Base-by-base conservation (phyloP, 2,329 filamentous ascomycete species). In the Rhynchosporium secalis region DNA sequence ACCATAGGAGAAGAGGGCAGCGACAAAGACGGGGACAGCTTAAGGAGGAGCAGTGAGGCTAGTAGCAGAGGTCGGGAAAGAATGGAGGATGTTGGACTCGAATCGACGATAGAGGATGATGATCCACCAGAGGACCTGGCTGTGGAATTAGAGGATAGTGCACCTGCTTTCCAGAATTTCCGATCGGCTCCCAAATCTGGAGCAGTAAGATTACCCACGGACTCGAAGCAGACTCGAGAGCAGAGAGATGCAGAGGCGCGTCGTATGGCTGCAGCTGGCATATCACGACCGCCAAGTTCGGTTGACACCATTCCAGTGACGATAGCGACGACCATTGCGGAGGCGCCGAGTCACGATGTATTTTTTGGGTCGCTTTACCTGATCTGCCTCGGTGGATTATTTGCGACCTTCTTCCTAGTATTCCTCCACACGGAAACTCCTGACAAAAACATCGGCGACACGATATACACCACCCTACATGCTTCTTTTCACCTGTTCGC, bases 321-420 rank as follows among this genome's bases (percentile, higher is more conserved):
- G 0, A 79, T 86, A 38, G 80, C 84, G 29, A 78, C 83, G 10
- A 79, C 85, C 4, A 82, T 87, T 46, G 82, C 83, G 56, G 89
- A 93, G 71, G 83, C 90, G 28, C 92, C 92, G 63, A 83, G 84
- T 56, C 92, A 98, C 74, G 95, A 99, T 75, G 82, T 88, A 4
- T 96, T 98, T 77, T 99, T 95, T 82, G 91, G 90, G 3, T 93
- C 91, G 77, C 81, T 97, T 48, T 99, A 93, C 74, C 78, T 96
- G 54, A 95, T 98, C 70, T 87, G 87, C 40, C 78, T 96, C 58
- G 92, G 91, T 51, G 89, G 89, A 45, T 84, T 98, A 72, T 85
- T 98, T 71, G 90, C 94, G 12, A 94, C 92, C 0, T 96, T 92
- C 71, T 87, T 96, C 66, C 82, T 99, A 13, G 89, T 96, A 29